Conservation (phyloP, 2,329 filamentous ascomycete species). For the Eurotiales sp. region DNA sequence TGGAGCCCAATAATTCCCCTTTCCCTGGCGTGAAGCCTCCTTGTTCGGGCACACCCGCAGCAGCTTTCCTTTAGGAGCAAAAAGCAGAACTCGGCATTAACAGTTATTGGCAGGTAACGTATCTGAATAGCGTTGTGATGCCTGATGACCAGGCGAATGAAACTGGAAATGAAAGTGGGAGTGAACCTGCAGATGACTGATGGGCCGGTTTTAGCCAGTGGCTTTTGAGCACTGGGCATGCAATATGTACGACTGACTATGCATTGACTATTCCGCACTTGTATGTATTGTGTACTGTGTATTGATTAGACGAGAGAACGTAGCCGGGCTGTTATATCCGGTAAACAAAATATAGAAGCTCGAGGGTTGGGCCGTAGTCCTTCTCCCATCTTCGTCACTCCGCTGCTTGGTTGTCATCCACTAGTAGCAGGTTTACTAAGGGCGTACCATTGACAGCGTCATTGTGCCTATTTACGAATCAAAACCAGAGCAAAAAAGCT, state of each 20-base stretch:
- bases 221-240: not conserved
- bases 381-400: not conserved
- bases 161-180: not conserved
- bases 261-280: not conserved
- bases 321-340: not conserved
- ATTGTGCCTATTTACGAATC: not conserved
- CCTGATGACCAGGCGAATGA: slow-evolving; percentile 48
- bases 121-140: slow-evolving; percentile 70
- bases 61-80: slow-evolving; percentile 8
- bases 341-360: not conserved
- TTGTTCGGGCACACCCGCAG: slow-evolving; percentile 12
- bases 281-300: not conserved
- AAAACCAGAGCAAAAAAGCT: not conserved
- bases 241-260: too few relatives aligned
- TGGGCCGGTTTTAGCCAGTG: not conserved
- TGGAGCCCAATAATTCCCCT: slow-evolving; percentile 3
- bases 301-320: not conserved
- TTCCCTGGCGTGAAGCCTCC: not conserved
- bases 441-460: not conserved
- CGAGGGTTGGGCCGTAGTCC: not conserved
- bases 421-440: not conserved
- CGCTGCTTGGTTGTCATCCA: not conserved
- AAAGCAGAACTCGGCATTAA: slow-evolving; percentile 10
- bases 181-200: slow-evolving; percentile 3
- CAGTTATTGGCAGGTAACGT: slow-evolving; percentile 54